These are phyloP conservation scores for Aspergillus ruber DNA, from an alignment of 2,329 filamentous ascomycete species.

Conservation along the genomic window DNA sequence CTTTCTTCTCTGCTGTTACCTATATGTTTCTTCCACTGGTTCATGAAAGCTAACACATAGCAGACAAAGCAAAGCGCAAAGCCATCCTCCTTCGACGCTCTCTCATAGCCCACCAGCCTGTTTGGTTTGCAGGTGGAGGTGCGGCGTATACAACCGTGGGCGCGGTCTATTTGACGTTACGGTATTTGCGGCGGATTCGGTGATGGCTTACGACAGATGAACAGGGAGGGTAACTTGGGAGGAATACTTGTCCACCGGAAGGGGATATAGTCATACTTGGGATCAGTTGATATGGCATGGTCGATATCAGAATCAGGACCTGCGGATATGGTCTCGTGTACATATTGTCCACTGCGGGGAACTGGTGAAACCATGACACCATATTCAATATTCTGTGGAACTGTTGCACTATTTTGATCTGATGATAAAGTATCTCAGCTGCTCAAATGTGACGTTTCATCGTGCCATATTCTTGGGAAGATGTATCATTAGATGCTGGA, in stretches of 20 bases:
- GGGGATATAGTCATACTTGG: too few relatives aligned
- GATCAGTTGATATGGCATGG: background rate
- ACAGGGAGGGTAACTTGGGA: background rate
- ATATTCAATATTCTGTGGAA: background rate
- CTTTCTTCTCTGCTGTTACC: too few relatives aligned
- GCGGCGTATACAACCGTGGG: conserved; percentile 26
- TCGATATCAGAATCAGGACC: background rate
- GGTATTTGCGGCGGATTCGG: conserved; percentile 21
- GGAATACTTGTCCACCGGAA: background rate
- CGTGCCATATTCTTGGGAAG: too few relatives aligned
- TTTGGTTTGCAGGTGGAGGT: conserved; percentile 26
- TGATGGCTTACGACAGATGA: background rate
- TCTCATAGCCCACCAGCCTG: conserved; percentile 20
- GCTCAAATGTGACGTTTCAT: too few relatives aligned
- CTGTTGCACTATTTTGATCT: background rate
- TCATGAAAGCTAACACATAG: background rate
- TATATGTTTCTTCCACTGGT: too few relatives aligned
- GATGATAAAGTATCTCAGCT: too few relatives aligned
- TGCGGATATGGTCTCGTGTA: background rate
- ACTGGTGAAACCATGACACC: background rate
- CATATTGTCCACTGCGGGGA: background rate
- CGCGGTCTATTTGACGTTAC: conserved; percentile 26
- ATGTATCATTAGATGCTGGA: too few relatives aligned
- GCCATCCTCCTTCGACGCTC: background rate
- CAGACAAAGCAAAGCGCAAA: background rate